Evolutionary conservation across 768 basidiomycete species (phyloP).

Genomic region (Steccherinum ochraceum): DNA sequence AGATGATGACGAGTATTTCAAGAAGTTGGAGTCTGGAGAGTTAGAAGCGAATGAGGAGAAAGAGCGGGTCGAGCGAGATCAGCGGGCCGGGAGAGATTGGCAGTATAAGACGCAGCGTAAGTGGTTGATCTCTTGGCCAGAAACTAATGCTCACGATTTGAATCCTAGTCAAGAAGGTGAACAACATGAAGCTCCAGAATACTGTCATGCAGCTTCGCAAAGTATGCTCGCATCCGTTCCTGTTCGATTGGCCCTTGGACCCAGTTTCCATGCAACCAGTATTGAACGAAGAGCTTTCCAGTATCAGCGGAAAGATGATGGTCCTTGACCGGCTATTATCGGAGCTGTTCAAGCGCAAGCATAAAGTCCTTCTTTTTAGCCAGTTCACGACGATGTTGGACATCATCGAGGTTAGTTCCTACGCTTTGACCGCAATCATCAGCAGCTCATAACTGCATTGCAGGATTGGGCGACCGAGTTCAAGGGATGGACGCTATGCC

Average conservation of each 20-base stretch:
- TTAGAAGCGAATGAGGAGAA: constrained; percentile 28
- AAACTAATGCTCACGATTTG: neutral
- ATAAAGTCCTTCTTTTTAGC: constrained; percentile 84
- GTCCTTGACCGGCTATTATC: constrained; percentile 82
- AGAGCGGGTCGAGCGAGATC: constrained; percentile 39
- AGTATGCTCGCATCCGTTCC: constrained; percentile 89
- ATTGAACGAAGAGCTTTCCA: constrained; percentile 74
- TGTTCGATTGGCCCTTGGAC: constrained; percentile 81
- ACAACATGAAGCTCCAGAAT: constrained; percentile 93
- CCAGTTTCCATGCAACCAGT: constrained; percentile 52
- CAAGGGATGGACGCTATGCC: constrained; percentile 80
- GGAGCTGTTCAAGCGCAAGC: constrained; percentile 70
- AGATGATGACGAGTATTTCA: constrained; percentile 63
- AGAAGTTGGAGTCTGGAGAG: constrained; percentile 47
- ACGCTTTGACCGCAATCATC: neutral
- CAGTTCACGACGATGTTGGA: constrained; percentile 98
- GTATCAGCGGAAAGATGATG: constrained; percentile 96
- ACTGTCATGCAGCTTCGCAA: constrained; percentile 94
- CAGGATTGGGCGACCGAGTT: constrained; percentile 85
- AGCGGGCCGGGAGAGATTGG: constrained; percentile 51
- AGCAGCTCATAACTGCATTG: neutral
- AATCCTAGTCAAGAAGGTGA: constrained; percentile 67
- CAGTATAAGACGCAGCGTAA: constrained; percentile 54
- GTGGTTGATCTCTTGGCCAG: constrained; percentile 16
- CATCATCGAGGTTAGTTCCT: constrained; percentile 71